Percentiles rank a stretch among this genome's conserved stretches.
Conservation (phyloP, 768 basidiomycete species). For the Mycena albidolilacea region DNA sequence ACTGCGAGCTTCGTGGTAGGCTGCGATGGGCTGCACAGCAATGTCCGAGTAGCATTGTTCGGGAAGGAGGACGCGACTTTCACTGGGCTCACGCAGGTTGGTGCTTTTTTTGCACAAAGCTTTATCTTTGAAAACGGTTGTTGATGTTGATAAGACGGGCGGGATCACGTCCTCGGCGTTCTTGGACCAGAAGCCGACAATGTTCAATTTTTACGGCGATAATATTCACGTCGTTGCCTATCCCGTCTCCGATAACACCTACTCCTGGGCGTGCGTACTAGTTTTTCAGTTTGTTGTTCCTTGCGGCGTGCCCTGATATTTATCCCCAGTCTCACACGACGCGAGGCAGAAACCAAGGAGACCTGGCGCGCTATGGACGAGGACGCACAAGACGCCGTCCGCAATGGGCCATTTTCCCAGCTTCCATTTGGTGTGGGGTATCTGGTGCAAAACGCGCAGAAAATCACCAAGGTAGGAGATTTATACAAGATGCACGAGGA, state of each 20-base stretch:
- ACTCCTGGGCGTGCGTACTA: constrained; percentile 55
- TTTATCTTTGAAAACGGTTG: background rate
- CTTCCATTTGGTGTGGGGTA: constrained; percentile 41
- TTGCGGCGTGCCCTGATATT: background rate
- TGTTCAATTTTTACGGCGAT: constrained; percentile 55
- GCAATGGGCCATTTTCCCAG: constrained; percentile 36
- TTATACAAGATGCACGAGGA: background rate
- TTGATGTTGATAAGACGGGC: constrained; percentile 46
- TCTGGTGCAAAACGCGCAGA: constrained; percentile 38
- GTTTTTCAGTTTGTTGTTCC: background rate
- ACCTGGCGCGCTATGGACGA: constrained; percentile 57
- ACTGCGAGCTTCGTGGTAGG: constrained; percentile 58
- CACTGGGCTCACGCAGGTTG: constrained; percentile 57
- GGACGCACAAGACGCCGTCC: constrained; percentile 40
- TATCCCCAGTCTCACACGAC: constrained; percentile 49
- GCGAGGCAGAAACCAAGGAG: constrained; percentile 56
- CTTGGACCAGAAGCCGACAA: constrained; percentile 36
- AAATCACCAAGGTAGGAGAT: constrained; percentile 41
- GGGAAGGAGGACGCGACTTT: constrained; percentile 54
- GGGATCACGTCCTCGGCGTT: constrained; percentile 48
- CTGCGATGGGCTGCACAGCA: constrained; percentile 62
- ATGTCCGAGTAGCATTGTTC: constrained; percentile 54
- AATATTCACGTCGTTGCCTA: constrained; percentile 56
- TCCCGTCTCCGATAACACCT: constrained; percentile 47
- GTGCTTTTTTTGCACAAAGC: background rate